Evolutionary conservation across 2,329 filamentous ascomycete genomes (phyloP).

Genomic region (Coniella vitis): DNA sequence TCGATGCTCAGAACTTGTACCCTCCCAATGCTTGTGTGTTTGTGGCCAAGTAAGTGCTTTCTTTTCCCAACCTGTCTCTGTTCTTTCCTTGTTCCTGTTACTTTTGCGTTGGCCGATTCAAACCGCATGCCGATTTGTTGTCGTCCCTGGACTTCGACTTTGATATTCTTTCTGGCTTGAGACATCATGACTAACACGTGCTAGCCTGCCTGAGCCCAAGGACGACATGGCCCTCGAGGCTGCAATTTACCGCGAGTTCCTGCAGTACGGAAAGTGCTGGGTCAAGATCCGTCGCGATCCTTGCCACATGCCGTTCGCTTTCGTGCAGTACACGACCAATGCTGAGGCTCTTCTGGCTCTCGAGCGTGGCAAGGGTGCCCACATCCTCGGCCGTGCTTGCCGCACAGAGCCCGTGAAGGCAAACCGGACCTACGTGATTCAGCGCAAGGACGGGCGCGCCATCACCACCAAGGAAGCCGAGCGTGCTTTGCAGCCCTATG

Average conservation of each 20-base stretch:
- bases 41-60: conserved; percentile 55
- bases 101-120: no score
- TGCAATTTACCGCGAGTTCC: conserved; percentile 47
- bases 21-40: conserved; percentile 54
- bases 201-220: conserved; percentile 47
- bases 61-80: no score
- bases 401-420: conserved; percentile 59
- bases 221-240: conserved; percentile 45
- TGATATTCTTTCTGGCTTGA: neutral
- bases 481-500: conserved; percentile 35
- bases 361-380: conserved; percentile 35
- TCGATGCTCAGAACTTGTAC: conserved; percentile 46
- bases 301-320: conserved; percentile 55
- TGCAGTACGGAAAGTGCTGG: conserved; percentile 48
- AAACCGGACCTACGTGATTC: conserved; percentile 49
- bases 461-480: conserved; percentile 38
- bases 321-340: conserved; percentile 49
- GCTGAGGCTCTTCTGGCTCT: conserved; percentile 45
- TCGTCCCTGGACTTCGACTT: no score
- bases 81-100: no score
- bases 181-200: conserved; percentile 13
- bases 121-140: no score
- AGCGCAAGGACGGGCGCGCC: conserved; percentile 28
- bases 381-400: conserved; percentile 50
- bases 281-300: conserved; percentile 57